A percentile compares a stretch with the other conserved stretches of the same genome.
Evolutionary conservation across 441 rosid genomes (phyloP).

Genomic region (Gossypium trilobum): DNA sequence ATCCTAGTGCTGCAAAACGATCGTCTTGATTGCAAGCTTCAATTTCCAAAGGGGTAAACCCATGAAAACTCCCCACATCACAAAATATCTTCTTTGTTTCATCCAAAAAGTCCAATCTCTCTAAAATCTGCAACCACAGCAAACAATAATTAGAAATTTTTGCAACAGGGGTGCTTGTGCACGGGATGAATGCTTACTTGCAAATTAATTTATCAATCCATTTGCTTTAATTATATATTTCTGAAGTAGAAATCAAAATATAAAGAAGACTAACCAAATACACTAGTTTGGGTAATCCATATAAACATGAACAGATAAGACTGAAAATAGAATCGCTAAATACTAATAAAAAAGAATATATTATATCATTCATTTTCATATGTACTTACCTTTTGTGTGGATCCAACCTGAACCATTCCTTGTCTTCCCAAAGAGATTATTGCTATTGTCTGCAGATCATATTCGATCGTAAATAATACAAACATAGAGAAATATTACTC

Average conservation of each 20-base stretch:
- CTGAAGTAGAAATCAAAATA: background rate
- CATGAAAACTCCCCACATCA: constrained; percentile 22
- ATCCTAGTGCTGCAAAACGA: constrained; percentile 43
- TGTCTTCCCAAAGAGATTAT: constrained; percentile 49
- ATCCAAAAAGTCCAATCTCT: constrained; percentile 50
- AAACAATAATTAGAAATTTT: constrained; percentile 5
- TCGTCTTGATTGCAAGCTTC: constrained; percentile 37
- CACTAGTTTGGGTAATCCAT: background rate
- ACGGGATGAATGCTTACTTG: background rate
- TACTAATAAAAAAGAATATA: too few relatives aligned
- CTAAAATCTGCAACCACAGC: constrained; percentile 42
- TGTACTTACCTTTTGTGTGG: constrained; percentile 56
- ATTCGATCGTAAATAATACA: constrained; percentile 13
- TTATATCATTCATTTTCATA: background rate
- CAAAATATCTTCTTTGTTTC: constrained; percentile 39
- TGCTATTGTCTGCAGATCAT: constrained; percentile 54
- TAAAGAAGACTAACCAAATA: background rate
- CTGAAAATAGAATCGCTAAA: background rate
- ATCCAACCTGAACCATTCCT: constrained; percentile 74
- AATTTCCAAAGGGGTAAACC: constrained; percentile 20
- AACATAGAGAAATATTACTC: background rate
- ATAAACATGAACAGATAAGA: background rate
- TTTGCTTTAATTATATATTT: background rate
- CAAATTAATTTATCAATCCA: background rate
- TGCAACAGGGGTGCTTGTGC: background rate